Evolutionary conservation across 2,329 filamentous ascomycete genomes (phyloP).

Genomic region (Ambrosiella cleistominuta): DNA sequence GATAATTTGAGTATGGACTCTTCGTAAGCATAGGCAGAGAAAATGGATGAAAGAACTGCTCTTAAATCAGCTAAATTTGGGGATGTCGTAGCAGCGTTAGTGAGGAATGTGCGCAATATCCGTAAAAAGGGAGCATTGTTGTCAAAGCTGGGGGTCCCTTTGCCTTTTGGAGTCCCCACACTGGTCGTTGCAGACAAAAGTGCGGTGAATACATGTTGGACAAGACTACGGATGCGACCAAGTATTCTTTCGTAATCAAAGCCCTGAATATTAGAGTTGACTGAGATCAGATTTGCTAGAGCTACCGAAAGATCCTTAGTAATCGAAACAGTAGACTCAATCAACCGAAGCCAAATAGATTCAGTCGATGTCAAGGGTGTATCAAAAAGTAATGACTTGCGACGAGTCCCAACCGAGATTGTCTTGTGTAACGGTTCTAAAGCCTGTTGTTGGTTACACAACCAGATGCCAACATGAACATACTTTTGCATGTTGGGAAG

Average conservation of each 20-base stretch:
- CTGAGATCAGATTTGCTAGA: conserved; percentile 14
- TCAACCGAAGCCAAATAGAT: conserved; percentile 40
- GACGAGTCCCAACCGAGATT: background rate
- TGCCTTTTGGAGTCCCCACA: conserved; percentile 14
- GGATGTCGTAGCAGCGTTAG: conserved; percentile 61
- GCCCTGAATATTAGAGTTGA: background rate
- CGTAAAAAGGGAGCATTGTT: conserved; percentile 65
- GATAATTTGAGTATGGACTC: conserved; percentile 74
- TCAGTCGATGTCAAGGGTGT: conserved; percentile 36
- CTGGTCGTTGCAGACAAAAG: conserved; percentile 52
- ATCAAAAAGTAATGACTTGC: conserved; percentile 10
- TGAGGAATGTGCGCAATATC: conserved; percentile 75
- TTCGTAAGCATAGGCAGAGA: conserved; percentile 90
- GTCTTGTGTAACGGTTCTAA: background rate
- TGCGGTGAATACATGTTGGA: conserved; percentile 82
- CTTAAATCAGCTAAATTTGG: conserved; percentile 78
- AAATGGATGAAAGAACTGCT: conserved; percentile 70
- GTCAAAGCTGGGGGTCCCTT: conserved; percentile 18
- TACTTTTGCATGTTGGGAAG: conserved; percentile 74
- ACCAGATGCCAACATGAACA: conserved; percentile 81
- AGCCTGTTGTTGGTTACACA: conserved; percentile 63
- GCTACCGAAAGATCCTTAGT: conserved; percentile 19
- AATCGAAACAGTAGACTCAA: conserved; percentile 43
- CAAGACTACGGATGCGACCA: conserved; percentile 53
- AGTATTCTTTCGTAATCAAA: conserved; percentile 45